phyloP scores from a whole-genome alignment of 2,329 filamentous ascomycete species.

The Cladosporium sp. region DNA sequence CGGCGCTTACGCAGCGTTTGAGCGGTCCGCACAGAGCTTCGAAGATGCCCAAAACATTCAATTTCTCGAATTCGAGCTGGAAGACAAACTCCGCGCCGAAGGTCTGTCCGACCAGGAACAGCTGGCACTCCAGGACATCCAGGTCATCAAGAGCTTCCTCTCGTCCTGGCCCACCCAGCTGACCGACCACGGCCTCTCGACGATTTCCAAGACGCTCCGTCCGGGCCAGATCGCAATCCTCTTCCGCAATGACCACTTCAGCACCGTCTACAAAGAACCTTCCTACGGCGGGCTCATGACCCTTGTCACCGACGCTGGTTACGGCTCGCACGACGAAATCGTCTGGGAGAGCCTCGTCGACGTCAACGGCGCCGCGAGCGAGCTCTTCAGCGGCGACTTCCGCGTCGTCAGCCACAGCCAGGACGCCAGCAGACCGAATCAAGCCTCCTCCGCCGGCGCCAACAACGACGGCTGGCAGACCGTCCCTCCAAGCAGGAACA shows the following conservation, averaged over 20 bases:
- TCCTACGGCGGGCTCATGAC: conserved; percentile 68
- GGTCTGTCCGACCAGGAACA: conserved; percentile 69
- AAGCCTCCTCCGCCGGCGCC: conserved; percentile 22
- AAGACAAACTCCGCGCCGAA: conserved; percentile 62
- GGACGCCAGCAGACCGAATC: conserved; percentile 23
- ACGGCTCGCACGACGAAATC: conserved; percentile 78
- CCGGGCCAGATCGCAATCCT: conserved; percentile 82
- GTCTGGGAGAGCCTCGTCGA: conserved; percentile 94
- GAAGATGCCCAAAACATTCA: conserved; percentile 87
- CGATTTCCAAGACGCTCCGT: conserved; percentile 62
- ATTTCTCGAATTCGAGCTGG: conserved; percentile 82
- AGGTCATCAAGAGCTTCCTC: conserved; percentile 79
- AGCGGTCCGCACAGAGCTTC: conserved; percentile 72
- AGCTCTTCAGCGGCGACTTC: conserved; percentile 89
- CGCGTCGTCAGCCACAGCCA: conserved; percentile 63
- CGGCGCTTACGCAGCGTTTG: conserved; percentile 62
- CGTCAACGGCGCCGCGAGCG: conserved; percentile 72
- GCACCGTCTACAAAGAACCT: conserved; percentile 85
- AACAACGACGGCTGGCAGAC: conserved; percentile 49
- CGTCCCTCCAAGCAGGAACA: conserved; percentile 37
- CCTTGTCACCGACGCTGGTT: conserved; percentile 88
- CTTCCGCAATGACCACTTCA: conserved; percentile 96
- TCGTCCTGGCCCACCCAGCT: conserved; percentile 75
- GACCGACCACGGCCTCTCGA: conserved; percentile 71
- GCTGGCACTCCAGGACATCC: conserved; percentile 72